Percentiles rank a stretch among this genome's conserved stretches.
These are phyloP conservation scores for Fusarium sp. DNA, from an alignment of 2,329 filamentous ascomycete species.

Conservation along the genomic window DNA sequence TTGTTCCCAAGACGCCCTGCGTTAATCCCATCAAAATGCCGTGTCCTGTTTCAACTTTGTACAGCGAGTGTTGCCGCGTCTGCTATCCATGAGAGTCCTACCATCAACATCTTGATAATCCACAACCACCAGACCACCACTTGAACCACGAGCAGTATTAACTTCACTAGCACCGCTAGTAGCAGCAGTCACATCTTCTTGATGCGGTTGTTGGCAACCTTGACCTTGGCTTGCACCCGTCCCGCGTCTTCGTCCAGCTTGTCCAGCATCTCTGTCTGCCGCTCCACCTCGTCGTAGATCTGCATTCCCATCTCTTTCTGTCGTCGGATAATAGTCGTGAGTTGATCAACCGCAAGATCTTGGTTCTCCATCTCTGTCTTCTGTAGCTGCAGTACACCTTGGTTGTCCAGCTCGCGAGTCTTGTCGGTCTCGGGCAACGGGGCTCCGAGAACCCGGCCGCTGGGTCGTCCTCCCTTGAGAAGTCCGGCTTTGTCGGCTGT, in stretches of 20 bases:
- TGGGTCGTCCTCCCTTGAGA: constrained; percentile 52
- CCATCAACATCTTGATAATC: constrained; percentile 38
- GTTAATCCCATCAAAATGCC: constrained; percentile 21
- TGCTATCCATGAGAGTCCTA: constrained; percentile 45
- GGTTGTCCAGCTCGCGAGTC: constrained; percentile 82
- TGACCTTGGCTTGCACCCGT: constrained; percentile 75
- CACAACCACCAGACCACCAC: constrained; percentile 49
- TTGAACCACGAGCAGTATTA: constrained; percentile 45
- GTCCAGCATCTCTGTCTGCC: constrained; percentile 78
- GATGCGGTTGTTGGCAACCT: constrained; percentile 79
- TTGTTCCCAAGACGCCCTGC: constrained; percentile 34
- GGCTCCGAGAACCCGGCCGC: constrained; percentile 77
- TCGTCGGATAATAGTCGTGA: constrained; percentile 76
- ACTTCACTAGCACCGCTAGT: constrained; percentile 40
- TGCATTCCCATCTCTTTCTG: constrained; percentile 83
- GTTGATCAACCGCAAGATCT: constrained; percentile 76
- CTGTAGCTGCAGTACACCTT: constrained; percentile 79
- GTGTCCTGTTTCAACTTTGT: constrained; percentile 21
- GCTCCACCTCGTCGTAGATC: constrained; percentile 79
- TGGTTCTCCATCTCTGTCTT: constrained; percentile 80
- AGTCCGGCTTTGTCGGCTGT: constrained; percentile 64
- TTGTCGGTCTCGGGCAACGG: constrained; percentile 80
- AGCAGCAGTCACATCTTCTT: constrained; percentile 69
- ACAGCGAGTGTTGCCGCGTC: constrained; percentile 44
- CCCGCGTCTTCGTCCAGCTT: constrained; percentile 75